phyloP scores from a whole-genome alignment of 2,329 filamentous ascomycete species.

The Endothia cerciana region DNA sequence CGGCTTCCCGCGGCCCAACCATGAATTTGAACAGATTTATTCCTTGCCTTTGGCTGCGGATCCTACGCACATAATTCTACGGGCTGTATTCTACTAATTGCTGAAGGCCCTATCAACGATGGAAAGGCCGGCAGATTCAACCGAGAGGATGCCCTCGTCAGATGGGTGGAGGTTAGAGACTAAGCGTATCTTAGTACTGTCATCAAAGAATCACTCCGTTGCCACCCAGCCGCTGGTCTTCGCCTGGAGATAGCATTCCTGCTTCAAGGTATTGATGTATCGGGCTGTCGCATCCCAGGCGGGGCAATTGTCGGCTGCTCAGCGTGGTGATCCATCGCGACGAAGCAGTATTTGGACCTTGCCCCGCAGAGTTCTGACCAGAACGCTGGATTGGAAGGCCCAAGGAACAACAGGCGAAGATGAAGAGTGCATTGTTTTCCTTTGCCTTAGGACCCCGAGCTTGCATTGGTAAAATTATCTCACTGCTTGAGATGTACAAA shows the following conservation, averaged over 20 bases:
- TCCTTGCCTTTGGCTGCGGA: neutral
- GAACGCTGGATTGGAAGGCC: conserved; percentile 8
- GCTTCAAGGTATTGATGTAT: too few species aligned
- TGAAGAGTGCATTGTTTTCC: conserved; percentile 3
- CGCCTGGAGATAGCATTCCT: too few species aligned
- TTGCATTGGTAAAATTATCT: conserved; percentile 7
- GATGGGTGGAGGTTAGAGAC: conserved; percentile 5
- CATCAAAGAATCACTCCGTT: conserved; percentile 10
- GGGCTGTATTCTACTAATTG: conserved; percentile 12
- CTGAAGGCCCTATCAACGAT: conserved; percentile 7
- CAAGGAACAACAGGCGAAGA: conserved; percentile 7
- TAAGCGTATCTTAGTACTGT: conserved; percentile 11
- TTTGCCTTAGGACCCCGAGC: neutral
- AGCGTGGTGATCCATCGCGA: conserved; percentile 3
- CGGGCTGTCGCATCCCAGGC: neutral
- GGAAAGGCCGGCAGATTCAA: neutral
- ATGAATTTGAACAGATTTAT: too few species aligned
- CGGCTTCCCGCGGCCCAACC: too few species aligned
- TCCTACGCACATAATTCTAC: conserved; percentile 8
- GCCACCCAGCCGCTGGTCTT: conserved; percentile 5
- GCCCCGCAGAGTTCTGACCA: neutral
- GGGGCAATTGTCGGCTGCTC: conserved; percentile 9
- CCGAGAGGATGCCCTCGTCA: neutral
- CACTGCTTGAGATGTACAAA: conserved; percentile 18
- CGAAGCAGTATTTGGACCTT: neutral